Evolutionary conservation across 352 stramenopile genomes (phyloP).

Genomic region (Pythium utonaiense): DNA sequence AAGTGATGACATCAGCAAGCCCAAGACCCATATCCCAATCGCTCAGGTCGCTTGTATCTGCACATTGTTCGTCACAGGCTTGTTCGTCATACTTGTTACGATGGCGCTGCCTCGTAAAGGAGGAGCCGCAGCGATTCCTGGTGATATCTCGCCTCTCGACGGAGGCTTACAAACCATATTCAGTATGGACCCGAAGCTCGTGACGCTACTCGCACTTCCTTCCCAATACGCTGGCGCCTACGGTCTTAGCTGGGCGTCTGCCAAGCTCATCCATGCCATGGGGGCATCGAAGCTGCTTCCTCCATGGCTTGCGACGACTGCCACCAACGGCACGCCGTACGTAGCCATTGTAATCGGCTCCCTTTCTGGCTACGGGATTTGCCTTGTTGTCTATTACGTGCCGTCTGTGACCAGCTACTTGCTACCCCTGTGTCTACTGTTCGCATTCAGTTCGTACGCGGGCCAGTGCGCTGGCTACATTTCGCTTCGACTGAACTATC

Average conservation of each 20-base stretch:
- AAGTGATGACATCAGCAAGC: slow-evolving; percentile 4
- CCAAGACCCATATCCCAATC: slow-evolving; percentile 1
- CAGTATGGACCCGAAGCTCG: background rate
- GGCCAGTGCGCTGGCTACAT: slow-evolving; percentile 26
- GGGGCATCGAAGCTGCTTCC: slow-evolving; percentile 8
- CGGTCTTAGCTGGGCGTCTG: slow-evolving; percentile 3
- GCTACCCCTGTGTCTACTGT: slow-evolving; percentile 19
- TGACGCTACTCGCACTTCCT: slow-evolving; percentile 14
- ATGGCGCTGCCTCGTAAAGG: background rate
- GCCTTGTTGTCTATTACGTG: slow-evolving; percentile 11
- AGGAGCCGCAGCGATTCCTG: background rate
- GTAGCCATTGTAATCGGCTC: background rate
- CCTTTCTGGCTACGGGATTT: slow-evolving; percentile 9
- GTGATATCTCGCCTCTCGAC: background rate
- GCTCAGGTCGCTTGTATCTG: background rate
- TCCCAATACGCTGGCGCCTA: background rate
- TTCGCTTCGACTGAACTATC: slow-evolving; percentile 15
- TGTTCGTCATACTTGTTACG: background rate
- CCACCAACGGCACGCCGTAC: slow-evolving; percentile 8
- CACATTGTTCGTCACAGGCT: background rate
- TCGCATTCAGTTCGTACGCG: slow-evolving; percentile 21
- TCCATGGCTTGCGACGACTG: slow-evolving; percentile 10
- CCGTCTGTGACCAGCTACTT: slow-evolving; percentile 2
- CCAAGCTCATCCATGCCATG: slow-evolving; percentile 7
- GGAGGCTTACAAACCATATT: slow-evolving; percentile 8